phyloP scores from a whole-genome alignment of 208 protist species.

The Leishmania martiniquensis region DNA sequence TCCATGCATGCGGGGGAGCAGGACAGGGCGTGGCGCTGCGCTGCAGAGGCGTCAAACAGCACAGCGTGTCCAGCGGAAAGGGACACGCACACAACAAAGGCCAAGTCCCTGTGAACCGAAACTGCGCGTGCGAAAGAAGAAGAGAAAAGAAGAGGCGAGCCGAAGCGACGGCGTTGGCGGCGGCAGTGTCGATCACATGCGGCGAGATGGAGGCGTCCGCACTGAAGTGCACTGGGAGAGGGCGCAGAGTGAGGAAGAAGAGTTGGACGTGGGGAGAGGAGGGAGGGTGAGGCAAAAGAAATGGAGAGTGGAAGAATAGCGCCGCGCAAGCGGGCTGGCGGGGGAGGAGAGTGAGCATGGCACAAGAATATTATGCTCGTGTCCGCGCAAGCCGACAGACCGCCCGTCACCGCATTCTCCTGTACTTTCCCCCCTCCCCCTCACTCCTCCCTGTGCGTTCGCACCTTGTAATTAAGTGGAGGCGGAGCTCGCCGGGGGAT shows the following conservation, averaged over 20 bases:
- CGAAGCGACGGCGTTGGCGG: neutral
- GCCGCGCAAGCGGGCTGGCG: neutral
- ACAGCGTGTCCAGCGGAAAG: neutral
- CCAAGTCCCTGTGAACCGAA: neutral
- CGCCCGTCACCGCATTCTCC: too few species aligned
- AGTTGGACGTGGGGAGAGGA: neutral
- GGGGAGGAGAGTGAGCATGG: neutral
- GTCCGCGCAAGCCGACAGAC: too few species aligned
- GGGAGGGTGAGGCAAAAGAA: neutral
- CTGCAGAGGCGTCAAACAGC: neutral
- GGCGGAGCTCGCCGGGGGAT: too few species aligned
- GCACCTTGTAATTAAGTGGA: too few species aligned
- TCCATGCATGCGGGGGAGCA: neutral
- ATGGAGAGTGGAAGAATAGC: neutral
- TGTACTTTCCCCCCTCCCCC: too few species aligned
- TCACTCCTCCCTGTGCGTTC: too few species aligned
- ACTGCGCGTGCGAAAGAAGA: neutral
- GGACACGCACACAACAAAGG: neutral
- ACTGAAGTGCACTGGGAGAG: neutral
- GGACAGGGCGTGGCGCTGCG: neutral
- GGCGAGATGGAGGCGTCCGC: neutral
- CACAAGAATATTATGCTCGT: neutral
- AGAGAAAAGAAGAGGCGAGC: neutral
- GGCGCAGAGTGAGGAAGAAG: too few species aligned
- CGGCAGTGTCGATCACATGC: neutral